Base-by-base conservation (phyloP, 345 rosid genomes). In the Carallia pectinifolia region DNA sequence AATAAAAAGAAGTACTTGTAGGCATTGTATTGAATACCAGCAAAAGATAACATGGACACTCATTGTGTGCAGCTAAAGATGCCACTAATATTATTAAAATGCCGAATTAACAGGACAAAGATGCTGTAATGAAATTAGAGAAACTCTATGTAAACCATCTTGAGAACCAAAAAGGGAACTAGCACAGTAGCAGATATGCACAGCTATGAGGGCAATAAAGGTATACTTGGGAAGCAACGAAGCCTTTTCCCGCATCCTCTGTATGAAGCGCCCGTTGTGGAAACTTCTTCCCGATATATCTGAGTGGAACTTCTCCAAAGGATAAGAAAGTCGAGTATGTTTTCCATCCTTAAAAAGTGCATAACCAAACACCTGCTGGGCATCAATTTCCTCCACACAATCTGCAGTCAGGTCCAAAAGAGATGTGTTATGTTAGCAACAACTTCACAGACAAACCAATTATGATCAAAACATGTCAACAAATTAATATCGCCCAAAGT, bases 251-350 rank as follows among this genome's bases (percentile, higher is more conserved):
- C 79, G 71, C 79, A 76, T 76, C 52, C 67, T 65, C 66, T 70
- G 79, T 59, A 76, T 76, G 27, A 76, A 76, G 13, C 79, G 79
- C 17, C 79, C 79, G 64, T 76, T 70, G 58, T 76, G 79, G 44
- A 76, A 76, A 66, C 79, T 70, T 65, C 74, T 69, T 23, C 79
- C 79, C n/a, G 79, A 64, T 50, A 76, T 74, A 60, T 70, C 74
- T 10, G 79, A 59, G 53, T 76, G 70, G 55, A 76, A 76, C 61
- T 65, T 70, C 50, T 76, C 79, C 71, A 76, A 61, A 47, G 79
- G 79, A 70, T 76, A 76, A 55, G 79, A 36, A 33, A 76, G 74
- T 65, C 18, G 66, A n/a, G 79, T 37, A 9, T 53, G 70, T 19
- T 70, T 70, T 58, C 79, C 79, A 64, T 76, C 71, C 71, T 63